Base-by-base conservation (phyloP, 2,329 filamentous ascomycete genomes). In the Ceratocystis cacaofunesta region DNA sequence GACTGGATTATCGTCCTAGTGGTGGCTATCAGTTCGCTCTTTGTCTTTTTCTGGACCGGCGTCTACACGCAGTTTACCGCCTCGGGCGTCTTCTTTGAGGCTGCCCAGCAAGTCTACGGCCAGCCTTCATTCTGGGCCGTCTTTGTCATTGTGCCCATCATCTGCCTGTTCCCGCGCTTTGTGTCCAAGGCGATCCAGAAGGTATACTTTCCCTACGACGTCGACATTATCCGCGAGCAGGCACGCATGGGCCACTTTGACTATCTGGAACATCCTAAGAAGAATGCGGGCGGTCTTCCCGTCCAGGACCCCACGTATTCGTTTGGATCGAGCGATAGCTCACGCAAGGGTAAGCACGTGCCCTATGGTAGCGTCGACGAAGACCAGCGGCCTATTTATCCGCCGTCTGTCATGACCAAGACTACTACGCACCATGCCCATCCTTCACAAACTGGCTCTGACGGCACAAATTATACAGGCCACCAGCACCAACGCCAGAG, bases 11-110 rank as follows among this genome's bases (percentile, higher is more conserved):
- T 95, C 76, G 76, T 92, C 25, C 78, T 96, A 67, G 87, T 96
- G 68, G 87, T 95, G 63, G 76, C 77, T 28, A 82, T 97, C 74
- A 96, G 91, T 76, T 88, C 88, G 68, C 74, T 97, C 36, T 83
- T 96, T 71, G 84, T 97, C 72, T 99, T 91, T 80, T 88, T 95
- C 78, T 97, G 94, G 91, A 96, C 94, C 5, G 94, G 91, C 36
- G 82, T 95, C 46, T 99, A 95, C 76, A 76, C 82, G 0, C 75
- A 80, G 2, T 77, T 77, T 48, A 78, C 76, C 5, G 78, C 75
- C 63, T 76, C 82, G 0, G 75, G 71, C 3, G 76, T 74, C 41
- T 85, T 97, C 75, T 96, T 92, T 77, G 80, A 87, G 69, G 83
- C 89, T 1, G 92, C 85, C 3, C 76, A 82, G 1, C 84, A 97